Evolutionary conservation across 345 rosid genomes (phyloP).

Genomic region (Tarenaya hassleriana): DNA sequence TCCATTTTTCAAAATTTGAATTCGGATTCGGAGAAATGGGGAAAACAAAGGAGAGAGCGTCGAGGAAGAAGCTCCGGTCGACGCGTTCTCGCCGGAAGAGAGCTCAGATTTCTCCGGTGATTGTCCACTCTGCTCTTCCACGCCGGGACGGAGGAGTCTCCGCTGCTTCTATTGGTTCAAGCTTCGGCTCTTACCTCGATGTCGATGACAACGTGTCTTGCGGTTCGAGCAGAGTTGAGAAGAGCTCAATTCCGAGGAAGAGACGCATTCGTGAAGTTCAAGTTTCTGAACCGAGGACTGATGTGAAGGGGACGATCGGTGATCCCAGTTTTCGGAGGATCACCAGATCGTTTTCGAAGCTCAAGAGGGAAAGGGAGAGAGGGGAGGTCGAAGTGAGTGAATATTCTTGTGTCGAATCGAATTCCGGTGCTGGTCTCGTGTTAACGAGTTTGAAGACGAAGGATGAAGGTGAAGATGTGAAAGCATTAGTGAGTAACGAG

Average conservation of each 20-base stretch:
- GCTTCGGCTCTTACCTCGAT: conserved; percentile 30
- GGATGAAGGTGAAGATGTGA: conserved; percentile 5
- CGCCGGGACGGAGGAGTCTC: conserved; percentile 19
- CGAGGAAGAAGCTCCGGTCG: conserved; percentile 49
- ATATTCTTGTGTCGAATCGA: conserved; percentile 46
- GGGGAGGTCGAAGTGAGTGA: conserved; percentile 47
- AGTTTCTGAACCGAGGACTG: conserved; percentile 24
- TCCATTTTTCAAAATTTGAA: conserved; percentile 25
- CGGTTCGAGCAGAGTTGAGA: conserved; percentile 37
- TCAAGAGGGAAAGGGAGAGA: conserved; percentile 29
- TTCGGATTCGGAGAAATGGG: conserved; percentile 16
- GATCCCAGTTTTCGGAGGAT: conserved; percentile 37
- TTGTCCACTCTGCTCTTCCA: conserved; percentile 14
- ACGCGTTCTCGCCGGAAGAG: conserved; percentile 43
- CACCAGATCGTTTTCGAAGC: conserved; percentile 42
- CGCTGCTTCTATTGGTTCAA: conserved; percentile 33
- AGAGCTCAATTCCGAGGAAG: conserved; percentile 31
- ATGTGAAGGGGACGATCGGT: conserved; percentile 21
- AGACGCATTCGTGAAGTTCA: conserved; percentile 30
- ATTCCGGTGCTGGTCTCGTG: conserved; percentile 29
- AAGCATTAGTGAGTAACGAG: conserved; percentile 16
- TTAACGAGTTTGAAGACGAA: conserved; percentile 19
- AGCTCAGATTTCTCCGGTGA: conserved; percentile 35
- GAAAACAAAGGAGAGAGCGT: conserved; percentile 26
- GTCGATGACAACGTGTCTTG: conserved; percentile 41